Base-by-base conservation (phyloP, 352 stramenopile species). In the Thraustochytrium sp. region DNA sequence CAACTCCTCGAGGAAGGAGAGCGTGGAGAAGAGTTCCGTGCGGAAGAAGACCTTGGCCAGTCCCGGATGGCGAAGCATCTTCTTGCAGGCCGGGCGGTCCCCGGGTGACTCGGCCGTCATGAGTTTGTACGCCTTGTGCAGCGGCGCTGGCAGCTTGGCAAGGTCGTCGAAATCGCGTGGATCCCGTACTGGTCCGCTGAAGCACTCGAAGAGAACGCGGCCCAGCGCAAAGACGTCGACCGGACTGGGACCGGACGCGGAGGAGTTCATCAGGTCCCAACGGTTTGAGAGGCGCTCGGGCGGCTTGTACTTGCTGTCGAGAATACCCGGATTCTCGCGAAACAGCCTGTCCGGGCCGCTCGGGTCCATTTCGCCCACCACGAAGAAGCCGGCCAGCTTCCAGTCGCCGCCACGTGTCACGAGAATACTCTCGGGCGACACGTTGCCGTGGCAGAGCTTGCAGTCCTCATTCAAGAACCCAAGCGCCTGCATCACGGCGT, bases 371-470 rank as follows among this genome's bases (percentile, higher is more conserved):
- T 86, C 93, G 2, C 91, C 94, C 23, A 95, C 93, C 23, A 97
- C 80, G 75, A 95, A 93, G 75, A 98, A 97, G 11, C 94, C 95
- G 37, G 90, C 94, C 23, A 98, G 89, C 83, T 98, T 98, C 90
- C 95, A 98, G 88, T 98, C 95, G 61, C 95, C 95, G 55, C 92
- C 92, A 84, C 92, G 83, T 11, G 94, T 98, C 0, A 98, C 95
- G 82, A 96, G 98, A 61, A 98, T 93, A 48, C 92, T 95, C 44
- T 93, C 87, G 2, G 94, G 94, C 31, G 88, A 92, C 21, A 98
- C 61, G 63, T 92, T 92, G 31, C 94, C 94, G 85, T 98, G 95
- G 53, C 95, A 83, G 8, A 98, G 87, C 86, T 98, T 97, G 86
- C 94, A 97, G 86, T 97, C 94, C 26, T 91, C 89, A 68, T 96